Evolutionary conservation across 495 filamentous ascomycete genomes (phyloP).

Genomic region (Hyaloscypha variabilis): DNA sequence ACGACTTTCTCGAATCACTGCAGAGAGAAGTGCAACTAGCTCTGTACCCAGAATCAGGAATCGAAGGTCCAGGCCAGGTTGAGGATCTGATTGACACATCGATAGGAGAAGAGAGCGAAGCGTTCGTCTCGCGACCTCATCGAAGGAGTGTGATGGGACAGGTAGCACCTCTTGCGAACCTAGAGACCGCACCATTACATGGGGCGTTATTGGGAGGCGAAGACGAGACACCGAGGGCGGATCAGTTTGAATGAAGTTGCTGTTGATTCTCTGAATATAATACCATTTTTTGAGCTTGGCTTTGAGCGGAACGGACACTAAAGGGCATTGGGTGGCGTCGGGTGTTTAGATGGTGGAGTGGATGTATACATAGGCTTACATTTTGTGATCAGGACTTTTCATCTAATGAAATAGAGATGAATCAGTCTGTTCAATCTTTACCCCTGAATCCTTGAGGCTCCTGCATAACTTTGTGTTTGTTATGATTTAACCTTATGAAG

Average conservation of each 20-base stretch:
- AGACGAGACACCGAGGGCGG: constrained; percentile 33
- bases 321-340: constrained; percentile 26
- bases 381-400: neutral
- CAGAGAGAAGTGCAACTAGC: constrained; percentile 57
- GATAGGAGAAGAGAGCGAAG: constrained; percentile 67
- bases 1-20: constrained; percentile 67
- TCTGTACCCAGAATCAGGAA: constrained; percentile 41
- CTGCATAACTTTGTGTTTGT: neutral
- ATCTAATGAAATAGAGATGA: neutral
- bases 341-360: constrained; percentile 20
- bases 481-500: constrained; percentile 8
- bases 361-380: constrained; percentile 16
- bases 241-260: constrained; percentile 43
- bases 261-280: constrained; percentile 14
- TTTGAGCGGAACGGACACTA: constrained; percentile 21
- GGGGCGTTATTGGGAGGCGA: constrained; percentile 16
- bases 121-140: constrained; percentile 39
- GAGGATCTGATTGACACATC: constrained; percentile 36
- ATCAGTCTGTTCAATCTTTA: neutral
- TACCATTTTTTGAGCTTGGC: constrained; percentile 10
- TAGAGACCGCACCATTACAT: constrained; percentile 52
- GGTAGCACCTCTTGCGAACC: constrained; percentile 33
- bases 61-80: constrained; percentile 39
- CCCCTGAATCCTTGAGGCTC: too few species aligned
- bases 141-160: constrained; percentile 47